Evolutionary conservation across 257 asterid species (phyloP), one percentile per base, ranked within the genome.

Genomic region (Solanum paucissectum): DNA sequence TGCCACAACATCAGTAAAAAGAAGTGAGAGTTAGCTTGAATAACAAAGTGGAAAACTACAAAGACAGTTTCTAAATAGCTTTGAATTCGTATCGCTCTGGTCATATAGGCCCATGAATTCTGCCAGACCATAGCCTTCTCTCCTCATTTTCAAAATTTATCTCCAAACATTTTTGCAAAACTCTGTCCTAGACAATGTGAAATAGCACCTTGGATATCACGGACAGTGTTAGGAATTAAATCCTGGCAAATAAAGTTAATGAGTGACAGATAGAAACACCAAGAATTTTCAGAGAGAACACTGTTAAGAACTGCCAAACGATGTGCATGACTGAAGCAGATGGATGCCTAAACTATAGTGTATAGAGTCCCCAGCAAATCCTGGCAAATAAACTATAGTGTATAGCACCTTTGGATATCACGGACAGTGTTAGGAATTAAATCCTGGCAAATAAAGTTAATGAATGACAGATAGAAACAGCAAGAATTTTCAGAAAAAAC

Each of bases 201-300:
- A 86, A 98, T 95, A 49, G 95, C 99, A 91, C 98, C 98, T 95
- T 95, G 98, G 64, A 95, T 94, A 87, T 98, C 98, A 49, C 98
- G 92, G 32, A 95, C 98, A 55, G 98, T 95, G 86, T 97, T 93
- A 55, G 96, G 98, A 81, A 95, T 87, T 91, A 94, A 95, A 69
- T 98, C 99, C 98, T 94, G 91, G 23, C 72, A 87, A 62, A 42
- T 36, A 84, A 68, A 55, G 83, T 37, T 8, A 77, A 81, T 16
- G 68, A 44, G 18, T 44, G 25, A 44, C 38, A 79, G 34, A 42
- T 42, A 25, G 84, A 42, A 81, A 81, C 40, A 81, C 11, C 27
- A 27, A 79, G 72, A 86, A 33, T 72, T 12, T 71, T 71, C 88
- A 46, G 68, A 72, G 29, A 29, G 0, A 79, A 79, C 38, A 79